phyloP scores from a whole-genome alignment of 2,329 filamentous ascomycete genomes.

The Lachnellula hyalina region DNA sequence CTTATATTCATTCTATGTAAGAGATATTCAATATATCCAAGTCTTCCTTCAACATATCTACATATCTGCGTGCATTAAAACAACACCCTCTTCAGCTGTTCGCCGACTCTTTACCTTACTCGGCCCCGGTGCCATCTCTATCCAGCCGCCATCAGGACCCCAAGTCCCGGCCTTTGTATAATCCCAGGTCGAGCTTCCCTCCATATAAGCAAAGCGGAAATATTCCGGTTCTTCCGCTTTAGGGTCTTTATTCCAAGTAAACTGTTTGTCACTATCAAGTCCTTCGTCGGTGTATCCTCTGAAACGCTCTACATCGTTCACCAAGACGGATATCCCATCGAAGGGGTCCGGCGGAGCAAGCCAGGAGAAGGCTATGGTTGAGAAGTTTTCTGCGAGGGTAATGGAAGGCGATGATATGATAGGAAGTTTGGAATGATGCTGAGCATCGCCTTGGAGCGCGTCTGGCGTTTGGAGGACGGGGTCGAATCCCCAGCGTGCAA shows the following conservation, averaged over 20 bases:
- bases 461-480: slow-evolving; percentile 77
- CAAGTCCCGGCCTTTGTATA: slow-evolving; percentile 73
- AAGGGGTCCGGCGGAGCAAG: slow-evolving; percentile 45
- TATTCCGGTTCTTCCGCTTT: slow-evolving; percentile 55
- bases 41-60: not conserved
- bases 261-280: slow-evolving; percentile 39
- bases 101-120: slow-evolving; percentile 27
- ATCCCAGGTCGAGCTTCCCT: slow-evolving; percentile 58
- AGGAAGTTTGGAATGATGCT: slow-evolving; percentile 58
- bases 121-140: slow-evolving; percentile 45
- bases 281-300: slow-evolving; percentile 61
- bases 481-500: slow-evolving; percentile 91
- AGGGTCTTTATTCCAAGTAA: slow-evolving; percentile 54
- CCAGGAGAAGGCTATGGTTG: slow-evolving; percentile 34
- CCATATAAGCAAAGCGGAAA: slow-evolving; percentile 71
- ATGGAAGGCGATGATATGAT: slow-evolving; percentile 44
- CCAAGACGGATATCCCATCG: slow-evolving; percentile 72
- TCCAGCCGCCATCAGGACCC: slow-evolving; percentile 60
- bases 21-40: not conserved
- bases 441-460: slow-evolving; percentile 64
- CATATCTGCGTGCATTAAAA: not conserved
- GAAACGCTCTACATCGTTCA: slow-evolving; percentile 82
- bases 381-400: slow-evolving; percentile 42
- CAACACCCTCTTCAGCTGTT: slow-evolving; percentile 10
- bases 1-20: not conserved